A percentile compares a stretch with the other conserved stretches of the same genome.
phyloP scores from a whole-genome alignment of 1,139 yeast genomes.

The Suhomyces taliae region DNA sequence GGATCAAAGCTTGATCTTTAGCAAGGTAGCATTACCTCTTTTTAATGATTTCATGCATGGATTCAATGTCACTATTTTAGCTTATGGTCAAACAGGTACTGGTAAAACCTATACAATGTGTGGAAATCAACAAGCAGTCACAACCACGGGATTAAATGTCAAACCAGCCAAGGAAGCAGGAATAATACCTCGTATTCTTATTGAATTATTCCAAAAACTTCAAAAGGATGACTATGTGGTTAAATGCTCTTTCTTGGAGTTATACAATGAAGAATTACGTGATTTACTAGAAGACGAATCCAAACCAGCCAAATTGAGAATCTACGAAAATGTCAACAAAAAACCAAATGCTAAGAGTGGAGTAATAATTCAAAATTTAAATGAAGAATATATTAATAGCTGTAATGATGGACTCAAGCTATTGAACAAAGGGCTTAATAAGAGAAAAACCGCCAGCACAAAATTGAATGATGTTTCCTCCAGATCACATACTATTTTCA shows the following conservation, averaged over 20 bases:
- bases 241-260: slow-evolving; percentile 69
- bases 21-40: slow-evolving; percentile 63
- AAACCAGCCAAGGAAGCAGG: slow-evolving; percentile 44
- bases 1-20: slow-evolving; percentile 58
- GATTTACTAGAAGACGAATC: slow-evolving; percentile 55
- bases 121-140: slow-evolving; percentile 39
- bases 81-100: slow-evolving; percentile 90
- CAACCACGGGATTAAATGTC: neutral
- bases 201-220: slow-evolving; percentile 51
- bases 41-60: slow-evolving; percentile 67
- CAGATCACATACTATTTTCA: slow-evolving; percentile 72
- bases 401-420: slow-evolving; percentile 55
- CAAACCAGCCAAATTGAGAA: slow-evolving; percentile 40
- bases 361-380: slow-evolving; percentile 54
- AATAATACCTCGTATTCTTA: slow-evolving; percentile 64
- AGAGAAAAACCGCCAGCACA: slow-evolving; percentile 67
- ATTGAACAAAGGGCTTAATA: slow-evolving; percentile 54
- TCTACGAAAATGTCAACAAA: slow-evolving; percentile 39
- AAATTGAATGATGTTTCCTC: slow-evolving; percentile 69
- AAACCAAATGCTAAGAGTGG: slow-evolving; percentile 3
- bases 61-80: slow-evolving; percentile 75
- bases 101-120: slow-evolving; percentile 91
- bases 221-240: slow-evolving; percentile 54
- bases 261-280: slow-evolving; percentile 69
- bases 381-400: slow-evolving; percentile 53